Conservation (phyloP, 176 grass and related monocot species). For the Saccharum spontaneum region DNA sequence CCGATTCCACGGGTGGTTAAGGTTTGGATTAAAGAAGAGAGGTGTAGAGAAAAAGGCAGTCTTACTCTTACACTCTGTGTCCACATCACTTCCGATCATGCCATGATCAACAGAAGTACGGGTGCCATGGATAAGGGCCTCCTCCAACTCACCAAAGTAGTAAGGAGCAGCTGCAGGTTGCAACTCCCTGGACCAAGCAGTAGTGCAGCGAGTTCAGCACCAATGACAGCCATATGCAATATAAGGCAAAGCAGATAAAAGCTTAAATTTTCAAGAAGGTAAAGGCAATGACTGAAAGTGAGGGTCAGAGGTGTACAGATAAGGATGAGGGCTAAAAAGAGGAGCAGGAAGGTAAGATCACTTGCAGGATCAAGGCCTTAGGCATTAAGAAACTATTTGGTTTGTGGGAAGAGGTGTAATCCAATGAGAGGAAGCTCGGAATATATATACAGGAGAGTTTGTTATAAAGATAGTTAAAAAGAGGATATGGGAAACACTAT, state of each 20-base stretch:
- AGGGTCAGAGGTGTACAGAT: constrained; percentile 61
- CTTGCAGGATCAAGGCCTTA: constrained; percentile 56
- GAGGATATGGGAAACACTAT: constrained; percentile 45
- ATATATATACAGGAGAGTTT: constrained; percentile 48
- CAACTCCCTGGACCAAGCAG: constrained; percentile 54
- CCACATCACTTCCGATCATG: constrained; percentile 48
- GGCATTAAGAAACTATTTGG: constrained; percentile 69
- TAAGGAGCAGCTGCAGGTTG: constrained; percentile 52
- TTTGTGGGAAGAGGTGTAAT: constrained; percentile 74
- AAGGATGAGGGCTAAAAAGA: constrained; percentile 60
- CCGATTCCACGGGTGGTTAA: constrained; percentile 43
- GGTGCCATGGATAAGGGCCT: constrained; percentile 82
- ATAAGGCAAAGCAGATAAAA: constrained; percentile 39
- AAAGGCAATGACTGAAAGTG: constrained; percentile 44
- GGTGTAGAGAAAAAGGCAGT: constrained; percentile 28
- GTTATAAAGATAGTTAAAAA: constrained; percentile 67
- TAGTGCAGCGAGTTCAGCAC: constrained; percentile 42
- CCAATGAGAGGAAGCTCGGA: constrained; percentile 45
- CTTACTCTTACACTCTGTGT: constrained; percentile 46
- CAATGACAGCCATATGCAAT: constrained; percentile 35
- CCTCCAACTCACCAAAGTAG: constrained; percentile 74
- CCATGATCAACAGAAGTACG: constrained; percentile 36
- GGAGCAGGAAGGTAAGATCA: constrained; percentile 41
- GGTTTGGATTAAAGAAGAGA: constrained; percentile 44
- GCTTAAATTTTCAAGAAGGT: constrained; percentile 33